Evolutionary conservation across 2,329 filamentous ascomycete genomes (phyloP), one percentile per base, ranked within the genome.

Genomic region (Diaporthe destruens): DNA sequence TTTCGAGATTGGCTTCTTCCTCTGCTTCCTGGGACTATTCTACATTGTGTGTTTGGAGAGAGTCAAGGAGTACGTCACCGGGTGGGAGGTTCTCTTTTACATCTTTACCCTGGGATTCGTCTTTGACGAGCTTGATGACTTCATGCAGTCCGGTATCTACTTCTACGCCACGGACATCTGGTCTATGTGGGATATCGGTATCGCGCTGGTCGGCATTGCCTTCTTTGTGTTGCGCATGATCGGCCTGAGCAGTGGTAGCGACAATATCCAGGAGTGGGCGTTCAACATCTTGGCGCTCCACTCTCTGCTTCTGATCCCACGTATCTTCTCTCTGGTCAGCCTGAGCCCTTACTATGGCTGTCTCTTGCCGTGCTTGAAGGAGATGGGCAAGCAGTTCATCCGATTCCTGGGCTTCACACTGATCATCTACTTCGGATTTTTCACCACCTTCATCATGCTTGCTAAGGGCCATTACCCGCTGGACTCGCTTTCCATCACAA

Each of bases 1-100:
- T 0, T 94, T 93, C 77, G 92, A 94, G 79, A 90, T 92, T 6
- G 78, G 90, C 6, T 94, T 94, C 82, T 94, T 94, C 79, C 84
- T 88, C 29, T 85, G 87, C 0, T 93, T 94, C 44, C 61, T 72
- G 32, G 70, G 53, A n/a, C 63, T 72, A 4, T 72, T 72, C 42
- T 72, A 69, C 20, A 36, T 61, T 32, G 70, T 72, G 29, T 68
- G 51, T 34, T 25, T 72, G 32, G 53, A 72, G 54, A 63, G 70
- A 20, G 63, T 51, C 32, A 68, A 54, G 70, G 49, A 61, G 1
- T 29, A 32, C 20, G 34, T 72, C 29, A 72, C 70, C 5, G 8
- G 25, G 6, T 72, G 70, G 70, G 70, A 72, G 16, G 23, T 39
- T 8, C 63, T 72, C 4, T 72, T 72, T 47, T 72, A 72, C 47